A percentile compares a stretch with the other conserved stretches of the same genome.
Evolutionary conservation across 345 rosid genomes (phyloP).

Genomic region (Psidium guajava): DNA sequence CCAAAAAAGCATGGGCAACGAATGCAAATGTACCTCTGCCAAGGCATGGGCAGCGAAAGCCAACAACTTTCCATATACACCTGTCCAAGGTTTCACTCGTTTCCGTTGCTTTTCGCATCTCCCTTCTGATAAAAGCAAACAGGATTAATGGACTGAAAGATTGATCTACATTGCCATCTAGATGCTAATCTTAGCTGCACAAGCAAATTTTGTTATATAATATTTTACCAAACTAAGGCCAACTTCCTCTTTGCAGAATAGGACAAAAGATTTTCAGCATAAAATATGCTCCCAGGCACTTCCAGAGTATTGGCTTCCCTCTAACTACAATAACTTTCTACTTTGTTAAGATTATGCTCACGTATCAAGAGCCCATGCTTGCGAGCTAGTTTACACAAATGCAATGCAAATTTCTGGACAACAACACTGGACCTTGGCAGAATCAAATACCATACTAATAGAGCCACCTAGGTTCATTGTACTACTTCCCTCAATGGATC

Average conservation of each 20-base stretch:
- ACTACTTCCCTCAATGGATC: neutral
- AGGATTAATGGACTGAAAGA: neutral
- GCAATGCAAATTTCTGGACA: neutral
- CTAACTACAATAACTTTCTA: neutral
- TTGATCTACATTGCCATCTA: neutral
- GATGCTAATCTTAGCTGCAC: neutral
- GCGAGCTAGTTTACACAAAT: neutral
- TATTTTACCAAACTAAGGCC: neutral
- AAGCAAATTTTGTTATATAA: neutral
- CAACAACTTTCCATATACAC: constrained; percentile 65
- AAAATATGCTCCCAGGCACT: neutral
- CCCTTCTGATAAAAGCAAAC: constrained; percentile 13
- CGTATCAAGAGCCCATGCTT: neutral
- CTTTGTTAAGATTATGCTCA: neutral
- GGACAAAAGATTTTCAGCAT: neutral
- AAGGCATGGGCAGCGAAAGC: constrained; percentile 87
- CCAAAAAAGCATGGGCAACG: neutral
- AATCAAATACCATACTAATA: neutral
- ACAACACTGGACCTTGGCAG: neutral
- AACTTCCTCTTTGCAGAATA: neutral
- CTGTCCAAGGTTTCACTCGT: constrained; percentile 32
- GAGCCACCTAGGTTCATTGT: neutral
- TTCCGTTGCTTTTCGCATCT: constrained; percentile 30
- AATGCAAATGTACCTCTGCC: constrained; percentile 55
- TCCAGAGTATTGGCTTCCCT: neutral